Conservation (phyloP, 495 filamentous ascomycete species). For the Hypomontagnella monticulosa region DNA sequence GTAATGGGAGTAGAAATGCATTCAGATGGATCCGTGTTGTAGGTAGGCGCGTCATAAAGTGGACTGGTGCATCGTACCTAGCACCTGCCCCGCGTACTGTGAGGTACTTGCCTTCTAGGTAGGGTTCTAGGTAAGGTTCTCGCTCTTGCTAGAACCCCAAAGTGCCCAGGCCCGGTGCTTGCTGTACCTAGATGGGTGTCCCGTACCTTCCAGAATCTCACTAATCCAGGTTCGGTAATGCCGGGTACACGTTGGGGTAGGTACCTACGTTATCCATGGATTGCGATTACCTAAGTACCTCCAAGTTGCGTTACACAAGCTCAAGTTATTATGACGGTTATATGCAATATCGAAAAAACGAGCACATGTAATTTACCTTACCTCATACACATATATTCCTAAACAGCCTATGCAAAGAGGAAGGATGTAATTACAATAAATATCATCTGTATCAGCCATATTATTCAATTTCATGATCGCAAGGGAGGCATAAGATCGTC, state of each 20-base stretch:
- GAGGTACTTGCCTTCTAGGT: background rate
- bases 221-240: too few species aligned
- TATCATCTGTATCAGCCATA: background rate
- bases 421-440: background rate
- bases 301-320: background rate
- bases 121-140: background rate
- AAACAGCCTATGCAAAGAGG: background rate
- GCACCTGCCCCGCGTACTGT: conserved; percentile 13
- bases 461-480: background rate
- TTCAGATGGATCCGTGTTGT: background rate
- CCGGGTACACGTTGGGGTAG: too few species aligned
- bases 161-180: too few species aligned
- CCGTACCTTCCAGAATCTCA: too few species aligned
- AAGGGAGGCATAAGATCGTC: background rate
- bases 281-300: background rate
- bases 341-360: too few species aligned
- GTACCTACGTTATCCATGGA: too few species aligned
- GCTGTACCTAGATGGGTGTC: too few species aligned
- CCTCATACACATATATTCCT: background rate
- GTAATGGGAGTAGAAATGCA: background rate
- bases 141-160: too few species aligned
- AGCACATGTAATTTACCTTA: too few species aligned
- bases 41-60: conserved; percentile 37
- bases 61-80: conserved; percentile 16
- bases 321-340: background rate